Conservation (phyloP, 805 yeast species). For the Candida gorgasii region DNA sequence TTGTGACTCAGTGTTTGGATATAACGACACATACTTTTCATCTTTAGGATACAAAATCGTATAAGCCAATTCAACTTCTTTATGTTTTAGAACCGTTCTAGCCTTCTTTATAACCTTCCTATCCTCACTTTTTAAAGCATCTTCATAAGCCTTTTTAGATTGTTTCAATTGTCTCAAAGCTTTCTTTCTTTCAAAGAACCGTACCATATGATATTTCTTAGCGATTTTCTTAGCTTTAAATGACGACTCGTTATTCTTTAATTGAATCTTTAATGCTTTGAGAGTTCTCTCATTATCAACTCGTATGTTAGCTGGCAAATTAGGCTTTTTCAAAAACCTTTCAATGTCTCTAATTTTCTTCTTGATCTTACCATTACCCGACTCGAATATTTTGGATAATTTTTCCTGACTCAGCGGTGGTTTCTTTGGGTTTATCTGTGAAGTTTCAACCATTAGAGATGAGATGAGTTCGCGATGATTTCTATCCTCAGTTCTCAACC, state of each 20-base stretch:
- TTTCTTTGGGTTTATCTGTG: constrained; percentile 3
- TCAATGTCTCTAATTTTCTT: constrained; percentile 86
- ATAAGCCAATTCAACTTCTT: constrained; percentile 73
- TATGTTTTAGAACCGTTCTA: constrained; percentile 52
- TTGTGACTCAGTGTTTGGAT: constrained; percentile 44
- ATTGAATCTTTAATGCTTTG: constrained; percentile 60
- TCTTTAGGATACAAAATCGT: constrained; percentile 75
- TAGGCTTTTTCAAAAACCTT: constrained; percentile 57
- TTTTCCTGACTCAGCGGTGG: constrained; percentile 11
- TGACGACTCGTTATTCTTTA: constrained; percentile 47
- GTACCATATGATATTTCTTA: constrained; percentile 86
- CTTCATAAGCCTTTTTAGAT: constrained; percentile 40
- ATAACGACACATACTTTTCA: constrained; percentile 77
- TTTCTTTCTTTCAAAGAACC: constrained; percentile 88
- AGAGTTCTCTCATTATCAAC: constrained; percentile 76
- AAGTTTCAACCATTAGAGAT: background rate
- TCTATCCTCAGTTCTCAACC: background rate
- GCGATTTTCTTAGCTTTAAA: constrained; percentile 53
- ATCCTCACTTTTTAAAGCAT: constrained; percentile 32
- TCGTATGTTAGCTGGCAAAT: constrained; percentile 62
- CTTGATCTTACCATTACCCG: constrained; percentile 58
- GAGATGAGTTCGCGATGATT: constrained; percentile 4
- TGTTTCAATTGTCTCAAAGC: constrained; percentile 70
- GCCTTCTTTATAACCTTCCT: constrained; percentile 43
- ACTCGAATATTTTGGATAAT: constrained; percentile 31